Base-by-base conservation (phyloP, 129 eudicot species). In the Mikania micrantha region DNA sequence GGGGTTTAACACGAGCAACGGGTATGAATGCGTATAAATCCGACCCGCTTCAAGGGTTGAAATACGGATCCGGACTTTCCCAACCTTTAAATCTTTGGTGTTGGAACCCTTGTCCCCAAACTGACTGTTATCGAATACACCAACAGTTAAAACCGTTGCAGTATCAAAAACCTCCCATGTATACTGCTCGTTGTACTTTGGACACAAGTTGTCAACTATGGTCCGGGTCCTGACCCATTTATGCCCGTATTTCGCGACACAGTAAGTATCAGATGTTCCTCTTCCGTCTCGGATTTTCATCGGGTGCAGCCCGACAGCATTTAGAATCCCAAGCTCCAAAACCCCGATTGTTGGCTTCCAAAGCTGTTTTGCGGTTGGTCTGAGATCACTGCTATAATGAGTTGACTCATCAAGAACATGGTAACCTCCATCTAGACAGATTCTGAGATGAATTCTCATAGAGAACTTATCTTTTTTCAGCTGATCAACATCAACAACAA, bases 101-200 rank as follows among this genome's bases (percentile, higher is more conserved):
- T 76, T 83, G 7, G 90, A 60, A 40, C 85, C 88, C 41, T 88
- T 86, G 57, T 85, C 96, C 0, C 85, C 91, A 10, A 92, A 83
- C 53, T 92, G 98, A 67, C 85, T 78, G 74, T 92, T 92, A 77
- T 92, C 96, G 21, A 92, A 86, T 17, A 88, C 96, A 60, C 98
- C 96, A 2, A 92, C 86, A 2, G 96, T 92, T 7, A 92, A 80
- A 58, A 92, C 96, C 7, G 98, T 92, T 15, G 98, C 96, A 2
- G 96, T 88, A 61, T 92, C 96, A 27, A 85, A 92, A 20, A 92
- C 98, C 79, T 92, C 98, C 98, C 98, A 92, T 0, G 96, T 88
- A 24, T 92, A 92, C 59, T 92, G 98, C 87, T 92, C 98, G 65
- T 92, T 92, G 75, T 83, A 92, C 75, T 84, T 92, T 0, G 98